These are phyloP conservation scores for Sclerotinia subarctica DNA, from an alignment of 2,329 filamentous ascomycete species.

Conservation along the genomic window DNA sequence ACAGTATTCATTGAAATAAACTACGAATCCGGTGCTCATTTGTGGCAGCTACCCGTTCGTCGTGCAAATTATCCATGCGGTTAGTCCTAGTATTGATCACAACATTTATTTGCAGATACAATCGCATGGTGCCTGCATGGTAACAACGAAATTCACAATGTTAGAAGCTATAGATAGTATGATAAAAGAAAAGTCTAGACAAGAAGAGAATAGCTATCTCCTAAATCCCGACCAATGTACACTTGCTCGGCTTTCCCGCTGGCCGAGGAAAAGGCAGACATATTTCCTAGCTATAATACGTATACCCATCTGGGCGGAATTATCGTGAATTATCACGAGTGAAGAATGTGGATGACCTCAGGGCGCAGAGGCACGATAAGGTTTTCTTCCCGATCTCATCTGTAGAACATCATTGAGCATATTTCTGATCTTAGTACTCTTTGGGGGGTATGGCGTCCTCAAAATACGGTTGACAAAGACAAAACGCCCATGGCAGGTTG, in stretches of 20 bases:
- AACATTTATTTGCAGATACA: slow-evolving; percentile 5
- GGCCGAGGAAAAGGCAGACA: background rate
- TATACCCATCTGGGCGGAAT: background rate
- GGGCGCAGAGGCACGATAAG: background rate
- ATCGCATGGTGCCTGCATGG: slow-evolving; percentile 14
- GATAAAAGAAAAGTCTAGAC: background rate
- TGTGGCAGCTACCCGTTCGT: background rate
- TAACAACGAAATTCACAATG: background rate
- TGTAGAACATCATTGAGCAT: background rate
- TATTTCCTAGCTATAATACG: too few species aligned
- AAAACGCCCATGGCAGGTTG: background rate
- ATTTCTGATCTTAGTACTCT: background rate
- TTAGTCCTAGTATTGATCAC: background rate
- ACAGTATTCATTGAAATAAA: background rate
- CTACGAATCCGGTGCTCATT: background rate
- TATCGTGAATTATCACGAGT: slow-evolving; percentile 2
- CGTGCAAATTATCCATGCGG: background rate
- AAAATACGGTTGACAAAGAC: background rate
- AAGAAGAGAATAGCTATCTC: background rate
- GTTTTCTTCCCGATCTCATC: background rate
- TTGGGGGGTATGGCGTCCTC: background rate
- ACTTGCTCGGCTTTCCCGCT: background rate
- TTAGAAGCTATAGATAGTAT: background rate
- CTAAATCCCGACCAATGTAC: background rate
- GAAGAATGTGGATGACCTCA: background rate